Evolutionary conservation across 768 basidiomycete species (phyloP), one percentile per base, ranked within the genome.

Genomic region (Lyophyllum decastes): DNA sequence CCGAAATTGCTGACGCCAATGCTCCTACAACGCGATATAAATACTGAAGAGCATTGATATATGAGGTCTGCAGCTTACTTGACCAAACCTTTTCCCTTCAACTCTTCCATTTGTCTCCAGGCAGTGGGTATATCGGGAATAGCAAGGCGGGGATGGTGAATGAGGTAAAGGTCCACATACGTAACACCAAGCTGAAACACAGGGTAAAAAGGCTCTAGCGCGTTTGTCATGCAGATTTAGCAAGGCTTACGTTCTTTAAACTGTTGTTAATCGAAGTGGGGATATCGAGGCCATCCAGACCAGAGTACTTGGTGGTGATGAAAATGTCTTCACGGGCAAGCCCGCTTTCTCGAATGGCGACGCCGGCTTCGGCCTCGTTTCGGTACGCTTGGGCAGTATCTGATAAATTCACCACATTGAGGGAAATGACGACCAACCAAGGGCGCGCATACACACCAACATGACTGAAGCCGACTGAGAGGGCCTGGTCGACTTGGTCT

Each of bases 1-100:
- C 74, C 74, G 64, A 88, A 90, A 73, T 90, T 90, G 72, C 84
- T 86, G 40, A 90, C 85, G 21, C 88, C 88, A 54, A 89, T 88
- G 67, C 82, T 87, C 82, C 85, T 87, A 41, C 33, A 61, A 44
- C 6, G 11, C 12, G 26, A 9, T 10, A 30, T 41, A 38, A 38
- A 52, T 7, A 8, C 53, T 0, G 35, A 22, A 26, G 41, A 21
- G 12, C 41, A 19, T 25, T n/a, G n/a, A 21, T 19, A 24, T 10
- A 16, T 9, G 16, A 11, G 35, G 14, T 38, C 4, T 12, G 35
- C 4, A 4, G 19, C 73, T 35, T 52, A 85, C 86, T 82, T 88
- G 53, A 79, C 80, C 2, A 85, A 71, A 0, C 87, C 87, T n/a
- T 79, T 72, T 19, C 74, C 70, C 61, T 83, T 78, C 53, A 88